A percentile compares a stretch with the other conserved stretches of the same genome.
These are phyloP conservation scores for Madurella mycetomatis DNA, from an alignment of 2,329 filamentous ascomycete species.

Conservation along the genomic window DNA sequence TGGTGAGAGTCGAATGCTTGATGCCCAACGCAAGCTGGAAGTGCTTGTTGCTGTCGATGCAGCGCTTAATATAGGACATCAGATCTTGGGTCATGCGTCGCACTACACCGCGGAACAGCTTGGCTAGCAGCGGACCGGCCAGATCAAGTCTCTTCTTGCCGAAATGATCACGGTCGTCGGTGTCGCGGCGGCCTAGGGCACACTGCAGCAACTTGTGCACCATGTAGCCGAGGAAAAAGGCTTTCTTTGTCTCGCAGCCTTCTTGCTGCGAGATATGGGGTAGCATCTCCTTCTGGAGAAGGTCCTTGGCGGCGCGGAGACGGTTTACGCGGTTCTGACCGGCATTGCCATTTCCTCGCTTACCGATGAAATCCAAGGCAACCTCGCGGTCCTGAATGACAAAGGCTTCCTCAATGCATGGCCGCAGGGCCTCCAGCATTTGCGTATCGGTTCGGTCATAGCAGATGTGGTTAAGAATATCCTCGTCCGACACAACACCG, in stretches of 20 bases:
- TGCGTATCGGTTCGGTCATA: constrained; percentile 92
- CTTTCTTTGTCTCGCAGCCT: constrained; percentile 91
- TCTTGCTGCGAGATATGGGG: constrained; percentile 95
- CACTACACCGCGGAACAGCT: constrained; percentile 89
- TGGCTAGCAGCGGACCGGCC: constrained; percentile 90
- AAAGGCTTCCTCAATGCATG: constrained; percentile 95
- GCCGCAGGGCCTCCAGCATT: constrained; percentile 96
- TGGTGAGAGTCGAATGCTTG: constrained; percentile 85
- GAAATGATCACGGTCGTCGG: constrained; percentile 97
- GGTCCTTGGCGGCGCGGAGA: constrained; percentile 86
- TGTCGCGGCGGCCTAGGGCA: constrained; percentile 85
- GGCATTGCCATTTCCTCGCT: constrained; percentile 69
- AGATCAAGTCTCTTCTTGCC: constrained; percentile 97
- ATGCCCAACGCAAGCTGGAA: constrained; percentile 90
- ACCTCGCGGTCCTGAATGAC: constrained; percentile 94
- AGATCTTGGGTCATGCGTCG: constrained; percentile 88
- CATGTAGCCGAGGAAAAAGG: constrained; percentile 99
- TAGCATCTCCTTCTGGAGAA: constrained; percentile 93
- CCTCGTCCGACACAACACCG: constrained; percentile 93
- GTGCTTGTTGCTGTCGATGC: constrained; percentile 81
- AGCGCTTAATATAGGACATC: constrained; percentile 84
- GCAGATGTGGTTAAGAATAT: constrained; percentile 96
- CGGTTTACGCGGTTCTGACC: constrained; percentile 79
- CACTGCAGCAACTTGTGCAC: constrained; percentile 93
- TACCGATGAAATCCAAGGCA: constrained; percentile 91